Base-by-base conservation (phyloP, 1,284 basidiomycete genomes). In the Puccinia novopanici region DNA sequence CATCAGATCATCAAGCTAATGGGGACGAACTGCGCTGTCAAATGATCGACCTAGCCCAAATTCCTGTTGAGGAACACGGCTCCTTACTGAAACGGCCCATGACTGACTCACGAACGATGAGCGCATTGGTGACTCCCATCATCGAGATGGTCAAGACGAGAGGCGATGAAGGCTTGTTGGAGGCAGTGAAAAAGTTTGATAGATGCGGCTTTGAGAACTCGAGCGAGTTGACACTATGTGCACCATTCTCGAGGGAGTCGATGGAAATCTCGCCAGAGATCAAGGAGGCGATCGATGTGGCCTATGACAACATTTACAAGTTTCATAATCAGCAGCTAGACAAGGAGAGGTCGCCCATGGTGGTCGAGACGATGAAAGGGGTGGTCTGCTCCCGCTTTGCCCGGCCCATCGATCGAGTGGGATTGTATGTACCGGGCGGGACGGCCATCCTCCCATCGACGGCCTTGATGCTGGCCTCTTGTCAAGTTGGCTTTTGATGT, bases 311-410 rank as follows among this genome's bases (percentile, higher is more conserved):
- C 86, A 93, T 99, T 85, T 89, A 89, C 75, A 82, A 82, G 37
- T 97, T 97, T 89, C 95, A 97, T 86, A 89, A 89, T 48, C 93
- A 93, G 4, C 95, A 98, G 87, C 88, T 90, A 24, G 91, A 91
- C 81, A 88, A 89, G 67, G 88, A 89, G 52, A 88, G 91, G 30
- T 83, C 83, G 6, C 85, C 86, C 22, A 88, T 99, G 65, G 89
- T 90, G 13, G 93, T 99, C 19, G 94, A 98, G 87, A 99, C 97
- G 9, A 98, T 95, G 93, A 95, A 96, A 1, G 97, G 97, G 12
- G 95, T 99, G 40, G 91, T 93, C 0, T 98, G 95, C 87, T 92
- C 93, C 59, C 90, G 97, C 61, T 98, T 99, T 86, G 92, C 94
- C 3, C 90, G 94, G 61, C 92, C 97, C 15, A 96, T 99, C 84